phyloP scores from a whole-genome alignment of 2,329 filamentous ascomycete species.

The Neonectria coccinea region DNA sequence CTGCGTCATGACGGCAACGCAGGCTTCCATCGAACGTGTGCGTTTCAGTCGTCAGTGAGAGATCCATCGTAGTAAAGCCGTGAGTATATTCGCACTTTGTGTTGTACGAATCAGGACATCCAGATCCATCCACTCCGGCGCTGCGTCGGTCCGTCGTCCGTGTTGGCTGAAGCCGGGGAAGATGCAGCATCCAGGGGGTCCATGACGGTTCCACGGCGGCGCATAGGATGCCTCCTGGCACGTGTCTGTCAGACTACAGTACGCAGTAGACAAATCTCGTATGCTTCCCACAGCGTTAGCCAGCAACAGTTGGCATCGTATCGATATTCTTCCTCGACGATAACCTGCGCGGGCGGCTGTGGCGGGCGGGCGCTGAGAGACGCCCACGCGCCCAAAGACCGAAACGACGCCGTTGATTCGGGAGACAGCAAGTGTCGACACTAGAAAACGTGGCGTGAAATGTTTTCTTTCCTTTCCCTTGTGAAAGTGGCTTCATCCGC shows the following conservation, averaged over 20 bases:
- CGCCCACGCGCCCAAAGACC: background rate
- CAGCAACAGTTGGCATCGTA: background rate
- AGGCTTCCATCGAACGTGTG: conserved; percentile 6
- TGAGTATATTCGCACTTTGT: background rate
- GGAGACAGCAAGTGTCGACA: background rate
- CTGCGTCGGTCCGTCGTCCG: background rate
- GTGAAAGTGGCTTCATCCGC: background rate
- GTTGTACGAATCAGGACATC: background rate
- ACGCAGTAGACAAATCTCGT: background rate
- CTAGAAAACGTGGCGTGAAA: background rate
- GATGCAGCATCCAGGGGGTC: background rate
- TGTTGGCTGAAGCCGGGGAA: background rate
- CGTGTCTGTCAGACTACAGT: background rate
- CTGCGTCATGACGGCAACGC: conserved; percentile 15
- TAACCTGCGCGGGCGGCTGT: background rate
- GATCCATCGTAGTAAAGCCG: background rate
- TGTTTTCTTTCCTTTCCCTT: background rate
- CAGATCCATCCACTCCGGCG: background rate
- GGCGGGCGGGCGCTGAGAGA: background rate
- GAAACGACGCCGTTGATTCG: background rate
- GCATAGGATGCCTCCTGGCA: background rate
- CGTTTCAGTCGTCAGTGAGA: conserved; percentile 23
- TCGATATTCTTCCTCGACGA: background rate
- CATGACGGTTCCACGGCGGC: background rate
- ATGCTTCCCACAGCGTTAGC: background rate